Evolutionary conservation across 257 asterid species (phyloP).

Genomic region (Mitragyna speciosa): DNA sequence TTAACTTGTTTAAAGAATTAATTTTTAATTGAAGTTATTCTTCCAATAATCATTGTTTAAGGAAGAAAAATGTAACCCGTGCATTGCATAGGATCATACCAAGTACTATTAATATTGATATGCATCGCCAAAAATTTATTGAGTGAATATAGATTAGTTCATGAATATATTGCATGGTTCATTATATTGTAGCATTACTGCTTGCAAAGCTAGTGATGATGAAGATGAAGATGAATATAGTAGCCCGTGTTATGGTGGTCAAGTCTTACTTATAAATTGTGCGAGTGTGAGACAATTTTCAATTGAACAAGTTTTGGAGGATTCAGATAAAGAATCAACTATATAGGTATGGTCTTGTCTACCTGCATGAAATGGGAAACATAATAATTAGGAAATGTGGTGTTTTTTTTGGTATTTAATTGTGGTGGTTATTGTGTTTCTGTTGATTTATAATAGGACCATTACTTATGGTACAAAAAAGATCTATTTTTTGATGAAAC

Average conservation of each 20-base stretch:
- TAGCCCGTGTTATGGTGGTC: neutral
- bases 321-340: conserved; percentile 9
- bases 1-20: no score
- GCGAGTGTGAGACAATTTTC: neutral
- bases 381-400: neutral
- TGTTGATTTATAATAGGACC: neutral
- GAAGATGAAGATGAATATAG: neutral
- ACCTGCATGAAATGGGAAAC: conserved; percentile 8
- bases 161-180: conserved; percentile 15
- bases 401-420: neutral
- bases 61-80: no score
- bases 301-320: neutral
- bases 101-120: no score
- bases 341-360: neutral
- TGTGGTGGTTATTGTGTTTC: neutral
- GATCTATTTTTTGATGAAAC: neutral
- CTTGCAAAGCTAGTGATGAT: neutral
- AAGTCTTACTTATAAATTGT: neutral
- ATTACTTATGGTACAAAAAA: neutral
- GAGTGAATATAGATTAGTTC: conserved; percentile 14
- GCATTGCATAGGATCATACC: no score
- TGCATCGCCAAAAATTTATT: no score
- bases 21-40: no score
- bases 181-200: neutral
- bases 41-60: no score